Conservation (phyloP, 139 green algal species). For the Chlorella sp. region DNA sequence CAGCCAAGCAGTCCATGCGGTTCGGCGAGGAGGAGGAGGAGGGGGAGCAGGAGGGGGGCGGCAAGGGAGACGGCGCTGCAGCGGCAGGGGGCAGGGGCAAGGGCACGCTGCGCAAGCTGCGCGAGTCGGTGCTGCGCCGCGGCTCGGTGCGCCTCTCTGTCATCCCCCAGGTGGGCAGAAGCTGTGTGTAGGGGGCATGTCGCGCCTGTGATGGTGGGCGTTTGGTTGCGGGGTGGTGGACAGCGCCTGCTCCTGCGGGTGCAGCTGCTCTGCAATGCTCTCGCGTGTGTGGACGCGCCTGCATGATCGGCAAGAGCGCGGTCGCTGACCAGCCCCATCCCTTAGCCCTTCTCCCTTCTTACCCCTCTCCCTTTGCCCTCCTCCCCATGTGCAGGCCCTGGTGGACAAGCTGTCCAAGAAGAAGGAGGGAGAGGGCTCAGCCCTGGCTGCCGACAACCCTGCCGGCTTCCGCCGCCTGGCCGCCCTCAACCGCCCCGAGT, state of each 20-base stretch:
- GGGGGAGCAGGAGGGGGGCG: not conserved
- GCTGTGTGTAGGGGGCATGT: no score
- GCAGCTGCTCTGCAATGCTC: not conserved
- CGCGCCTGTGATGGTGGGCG: not conserved
- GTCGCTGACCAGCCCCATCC: no score
- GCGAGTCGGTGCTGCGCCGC: constrained; percentile 11
- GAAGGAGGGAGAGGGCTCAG: not conserved
- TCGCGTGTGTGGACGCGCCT: not conserved
- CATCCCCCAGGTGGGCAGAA: not conserved
- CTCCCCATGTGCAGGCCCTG: constrained; percentile 1
- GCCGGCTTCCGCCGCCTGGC: constrained; percentile 5
- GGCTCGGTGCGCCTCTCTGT: constrained; percentile 24
- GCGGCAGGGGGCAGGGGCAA: not conserved
- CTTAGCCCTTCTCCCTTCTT: no score
- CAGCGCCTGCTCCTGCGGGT: not conserved
- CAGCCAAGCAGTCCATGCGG: constrained; percentile 60
- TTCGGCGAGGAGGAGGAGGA: not conserved
- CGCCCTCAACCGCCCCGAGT: constrained; percentile 8
- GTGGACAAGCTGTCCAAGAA: constrained; percentile 1
- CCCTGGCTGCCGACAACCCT: not conserved
- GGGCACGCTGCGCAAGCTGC: not conserved
- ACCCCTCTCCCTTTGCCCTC: not conserved
- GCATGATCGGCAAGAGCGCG: not conserved
- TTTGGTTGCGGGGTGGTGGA: not conserved
- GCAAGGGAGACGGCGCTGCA: not conserved